A percentile compares a stretch with the other conserved stretches of the same genome.
Evolutionary conservation across 2,329 filamentous ascomycete species (phyloP).

Genomic region (Sclerotinia minor): DNA sequence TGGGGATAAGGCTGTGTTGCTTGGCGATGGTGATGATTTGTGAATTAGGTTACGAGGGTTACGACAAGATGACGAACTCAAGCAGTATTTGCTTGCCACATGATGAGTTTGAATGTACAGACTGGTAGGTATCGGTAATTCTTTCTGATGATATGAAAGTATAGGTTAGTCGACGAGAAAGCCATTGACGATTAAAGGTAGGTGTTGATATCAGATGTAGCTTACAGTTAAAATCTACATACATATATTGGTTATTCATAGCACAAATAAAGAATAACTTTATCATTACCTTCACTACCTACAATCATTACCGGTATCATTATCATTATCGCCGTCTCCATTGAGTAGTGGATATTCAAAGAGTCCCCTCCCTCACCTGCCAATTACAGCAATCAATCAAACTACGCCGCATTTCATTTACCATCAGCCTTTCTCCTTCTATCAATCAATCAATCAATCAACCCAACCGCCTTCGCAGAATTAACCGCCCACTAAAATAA

Average conservation of each 20-base stretch:
- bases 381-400: too few species aligned
- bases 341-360: too few species aligned
- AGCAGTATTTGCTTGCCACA: neutral
- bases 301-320: too few species aligned
- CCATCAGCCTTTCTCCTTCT: neutral
- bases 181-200: neutral
- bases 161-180: neutral
- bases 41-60: neutral
- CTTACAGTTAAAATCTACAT: too few species aligned
- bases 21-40: conserved; percentile 19
- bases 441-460: neutral
- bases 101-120: neutral
- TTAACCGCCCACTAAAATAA: neutral
- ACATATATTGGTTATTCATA: too few species aligned
- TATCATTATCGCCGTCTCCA: too few species aligned
- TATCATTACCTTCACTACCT: too few species aligned
- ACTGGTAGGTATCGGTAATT: neutral
- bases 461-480: neutral
- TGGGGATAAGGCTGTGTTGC: conserved; percentile 20
- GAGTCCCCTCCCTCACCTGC: too few species aligned
- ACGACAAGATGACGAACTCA: conserved; percentile 15
- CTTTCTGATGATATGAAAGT: neutral
- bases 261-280: too few species aligned
- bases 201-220: too few species aligned
- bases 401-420: conserved; percentile 1